Base-by-base conservation (phyloP, 345 rosid genomes). In the Reutealis trisperma region DNA sequence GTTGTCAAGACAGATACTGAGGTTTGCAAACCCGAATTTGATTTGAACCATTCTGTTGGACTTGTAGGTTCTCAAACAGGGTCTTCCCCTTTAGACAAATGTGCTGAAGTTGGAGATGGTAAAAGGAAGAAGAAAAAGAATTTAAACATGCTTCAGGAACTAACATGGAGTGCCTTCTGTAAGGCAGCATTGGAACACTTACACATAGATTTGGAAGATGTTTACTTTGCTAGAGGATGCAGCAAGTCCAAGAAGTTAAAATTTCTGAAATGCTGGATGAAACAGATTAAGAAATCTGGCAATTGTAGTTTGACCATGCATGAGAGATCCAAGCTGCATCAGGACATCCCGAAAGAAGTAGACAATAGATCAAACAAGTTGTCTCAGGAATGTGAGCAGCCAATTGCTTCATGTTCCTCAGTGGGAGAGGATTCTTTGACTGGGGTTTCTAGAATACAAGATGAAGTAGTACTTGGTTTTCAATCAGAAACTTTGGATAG, bases 241-340 rank as follows among this genome's bases (percentile, higher is more conserved):
- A 74, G 74, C 76, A 85, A 79, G 68, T 93, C 89, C 0, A 96
- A 96, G 92, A 93, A 91, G 74, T 78, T 86, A 78, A 91, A 89
- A 79, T 96, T 96, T 88, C 76, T 96, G 54, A 96, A 88, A 88
- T 96, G 97, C 82, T 96, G 98, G 98, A 86, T 90, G 86, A 93
- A 91, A 76, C 97, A 93, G 89, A 79, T 86, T 42, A 83, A 82
- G 76, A 90, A 86, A 80, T 76, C 87, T 72, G 74, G 75, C 71
- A 76, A 78, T 59, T 79, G 75, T 70, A 83, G 85, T 75, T 74
- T 81, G 65, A 61, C 63, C 47, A 66, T 71, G 44, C 78, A 60
- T 57, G 86, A 78, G 47, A 78, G 55, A 70, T 74, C 85, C 69
- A 47, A 66, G 83, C 81, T 73, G 42, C 60, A 47, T 45, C 69